A percentile compares a stretch with the other conserved stretches of the same genome.
Evolutionary conservation across 331 rosid species (phyloP).

Genomic region (Stylosanthes scabra): DNA sequence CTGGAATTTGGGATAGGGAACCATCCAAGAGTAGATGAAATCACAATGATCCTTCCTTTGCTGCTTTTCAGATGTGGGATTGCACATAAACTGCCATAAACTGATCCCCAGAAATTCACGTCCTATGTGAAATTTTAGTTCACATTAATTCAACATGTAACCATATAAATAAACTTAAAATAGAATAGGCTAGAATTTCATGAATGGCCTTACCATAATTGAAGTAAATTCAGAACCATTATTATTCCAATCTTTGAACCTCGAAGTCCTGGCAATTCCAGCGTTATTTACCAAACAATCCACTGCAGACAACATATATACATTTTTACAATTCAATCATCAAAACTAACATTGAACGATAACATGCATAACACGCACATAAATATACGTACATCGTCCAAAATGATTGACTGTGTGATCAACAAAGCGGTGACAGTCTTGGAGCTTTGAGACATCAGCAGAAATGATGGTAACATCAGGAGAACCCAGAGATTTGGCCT

Average conservation of each 20-base stretch:
- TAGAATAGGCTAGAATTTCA: no score
- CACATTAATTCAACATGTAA: neutral
- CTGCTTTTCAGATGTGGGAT: constrained; percentile 58
- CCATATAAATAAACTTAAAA: neutral
- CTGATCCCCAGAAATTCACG: constrained; percentile 63
- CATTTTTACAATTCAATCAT: neutral
- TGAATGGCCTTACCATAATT: constrained; percentile 43
- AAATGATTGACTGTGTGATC: constrained; percentile 57
- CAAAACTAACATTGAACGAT: neutral
- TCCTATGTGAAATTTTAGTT: constrained; percentile 38
- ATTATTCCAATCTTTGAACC: constrained; percentile 26
- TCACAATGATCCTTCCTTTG: constrained; percentile 58
- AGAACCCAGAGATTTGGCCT: constrained; percentile 53
- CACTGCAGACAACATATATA: constrained; percentile 42
- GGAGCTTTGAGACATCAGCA: constrained; percentile 61
- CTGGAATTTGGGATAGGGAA: constrained; percentile 40
- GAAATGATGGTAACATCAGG: constrained; percentile 50
- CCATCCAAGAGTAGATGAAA: constrained; percentile 54
- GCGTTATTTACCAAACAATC: constrained; percentile 74
- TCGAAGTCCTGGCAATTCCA: neutral
- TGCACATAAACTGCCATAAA: constrained; percentile 53
- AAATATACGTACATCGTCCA: constrained; percentile 34
- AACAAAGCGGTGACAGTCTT: constrained; percentile 57
- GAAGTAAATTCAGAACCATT: constrained; percentile 29
- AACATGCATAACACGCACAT: no score